Percentiles rank a stretch among this genome's conserved stretches.
Conservation (phyloP, 441 rosid species). For the Melastoma candidum region DNA sequence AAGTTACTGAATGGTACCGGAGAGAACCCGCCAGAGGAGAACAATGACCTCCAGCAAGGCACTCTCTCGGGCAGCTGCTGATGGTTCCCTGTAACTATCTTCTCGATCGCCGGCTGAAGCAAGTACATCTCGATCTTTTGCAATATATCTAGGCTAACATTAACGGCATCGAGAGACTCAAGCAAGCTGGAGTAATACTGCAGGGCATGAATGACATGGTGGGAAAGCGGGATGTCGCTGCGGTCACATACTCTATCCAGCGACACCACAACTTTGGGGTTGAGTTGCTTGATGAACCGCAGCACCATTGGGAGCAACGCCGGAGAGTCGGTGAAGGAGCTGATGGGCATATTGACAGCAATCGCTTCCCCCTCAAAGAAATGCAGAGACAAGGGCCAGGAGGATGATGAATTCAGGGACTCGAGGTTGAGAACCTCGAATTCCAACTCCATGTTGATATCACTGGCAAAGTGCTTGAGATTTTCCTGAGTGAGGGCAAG, state of each 20-base stretch:
- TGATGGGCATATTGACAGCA: constrained; percentile 51
- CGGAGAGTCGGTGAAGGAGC: constrained; percentile 35
- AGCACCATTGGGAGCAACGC: constrained; percentile 34
- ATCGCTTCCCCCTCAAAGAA: constrained; percentile 31
- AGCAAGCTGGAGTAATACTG: constrained; percentile 36
- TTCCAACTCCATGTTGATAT: constrained; percentile 43
- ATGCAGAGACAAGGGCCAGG: constrained; percentile 28
- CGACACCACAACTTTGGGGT: constrained; percentile 52
- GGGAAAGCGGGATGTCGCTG: constrained; percentile 43
- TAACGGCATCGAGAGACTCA: constrained; percentile 56
- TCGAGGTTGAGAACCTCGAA: constrained; percentile 46
- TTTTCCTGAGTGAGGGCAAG: constrained; percentile 43
- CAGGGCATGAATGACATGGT: constrained; percentile 39
- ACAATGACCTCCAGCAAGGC: constrained; percentile 29
- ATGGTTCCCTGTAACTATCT: constrained; percentile 36
- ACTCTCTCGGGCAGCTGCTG: constrained; percentile 26
- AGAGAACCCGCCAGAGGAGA: constrained; percentile 37
- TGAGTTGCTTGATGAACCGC: constrained; percentile 46
- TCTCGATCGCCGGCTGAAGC: constrained; percentile 49
- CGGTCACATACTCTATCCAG: constrained; percentile 44
- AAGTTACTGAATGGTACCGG: constrained; percentile 48
- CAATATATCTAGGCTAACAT: constrained; percentile 29
- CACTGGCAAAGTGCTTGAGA: constrained; percentile 43
- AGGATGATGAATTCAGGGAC: constrained; percentile 26
- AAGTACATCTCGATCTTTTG: constrained; percentile 55